Evolutionary conservation across 768 basidiomycete species (phyloP).

Genomic region (Pisolithus orientalis): DNA sequence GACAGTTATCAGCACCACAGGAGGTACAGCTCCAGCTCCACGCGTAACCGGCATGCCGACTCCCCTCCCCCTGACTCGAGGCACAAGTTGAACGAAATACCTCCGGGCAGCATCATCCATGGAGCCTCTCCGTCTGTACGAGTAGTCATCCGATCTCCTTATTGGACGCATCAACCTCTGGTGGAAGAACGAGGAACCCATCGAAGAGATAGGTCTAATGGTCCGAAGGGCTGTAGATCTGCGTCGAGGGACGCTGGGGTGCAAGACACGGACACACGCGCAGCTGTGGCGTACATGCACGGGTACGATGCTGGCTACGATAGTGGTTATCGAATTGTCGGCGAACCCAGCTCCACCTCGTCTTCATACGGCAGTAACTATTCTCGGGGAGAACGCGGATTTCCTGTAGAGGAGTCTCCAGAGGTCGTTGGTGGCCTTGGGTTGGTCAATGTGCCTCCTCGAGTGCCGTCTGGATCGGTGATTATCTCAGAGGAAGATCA

Average conservation of each 20-base stretch:
- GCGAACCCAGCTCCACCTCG: constrained; percentile 9
- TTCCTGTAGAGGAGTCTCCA: constrained; percentile 27
- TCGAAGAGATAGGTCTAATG: background rate
- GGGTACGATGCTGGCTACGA: constrained; percentile 33
- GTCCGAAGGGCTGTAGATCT: background rate
- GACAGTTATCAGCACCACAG: constrained; percentile 11
- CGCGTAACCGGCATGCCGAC: constrained; percentile 4
- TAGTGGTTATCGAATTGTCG: constrained; percentile 20
- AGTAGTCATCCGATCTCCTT: constrained; percentile 25
- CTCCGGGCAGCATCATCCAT: constrained; percentile 22
- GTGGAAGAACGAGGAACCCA: constrained; percentile 17
- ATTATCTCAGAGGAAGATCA: constrained; percentile 21
- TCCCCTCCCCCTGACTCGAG: constrained; percentile 4
- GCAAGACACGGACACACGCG: constrained; percentile 9
- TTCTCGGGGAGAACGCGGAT: constrained; percentile 14
- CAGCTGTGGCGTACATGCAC: constrained; percentile 30
- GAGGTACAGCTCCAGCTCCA: constrained; percentile 7
- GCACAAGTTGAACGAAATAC: constrained; percentile 1
- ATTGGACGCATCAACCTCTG: constrained; percentile 24
- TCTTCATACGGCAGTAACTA: constrained; percentile 15
- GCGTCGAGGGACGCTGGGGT: background rate
- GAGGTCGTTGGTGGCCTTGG: constrained; percentile 21
- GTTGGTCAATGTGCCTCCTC: constrained; percentile 21
- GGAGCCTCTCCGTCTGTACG: constrained; percentile 28
- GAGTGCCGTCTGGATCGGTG: constrained; percentile 15